Evolutionary conservation across 1,284 basidiomycete species (phyloP).

Genomic region (Hymenochaete sp.): DNA sequence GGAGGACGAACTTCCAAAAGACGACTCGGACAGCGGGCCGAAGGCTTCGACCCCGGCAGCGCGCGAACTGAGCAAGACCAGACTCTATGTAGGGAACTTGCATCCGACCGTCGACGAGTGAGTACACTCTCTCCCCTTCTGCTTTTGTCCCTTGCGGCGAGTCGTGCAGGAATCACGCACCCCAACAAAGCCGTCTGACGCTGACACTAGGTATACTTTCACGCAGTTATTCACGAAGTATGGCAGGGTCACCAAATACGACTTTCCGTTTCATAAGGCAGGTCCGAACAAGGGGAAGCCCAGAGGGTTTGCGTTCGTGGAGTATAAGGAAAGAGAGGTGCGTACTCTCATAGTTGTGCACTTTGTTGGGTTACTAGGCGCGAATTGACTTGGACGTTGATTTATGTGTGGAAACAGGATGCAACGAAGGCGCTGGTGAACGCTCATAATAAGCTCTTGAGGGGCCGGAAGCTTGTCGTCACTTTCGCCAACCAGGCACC

Average conservation of each 20-base stretch:
- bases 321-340: constrained; percentile 75
- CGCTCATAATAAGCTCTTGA: constrained; percentile 73
- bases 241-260: constrained; percentile 86
- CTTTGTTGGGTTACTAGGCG: constrained; percentile 2
- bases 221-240: constrained; percentile 86
- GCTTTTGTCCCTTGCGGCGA: neutral
- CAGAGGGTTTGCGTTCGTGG: constrained; percentile 90
- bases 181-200: constrained; percentile 5
- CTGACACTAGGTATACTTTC: constrained; percentile 60
- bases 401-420: constrained; percentile 48
- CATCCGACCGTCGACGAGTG: constrained; percentile 85
- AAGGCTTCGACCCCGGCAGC: constrained; percentile 7
- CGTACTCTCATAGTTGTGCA: constrained; percentile 30
- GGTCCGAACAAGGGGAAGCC: constrained; percentile 87
- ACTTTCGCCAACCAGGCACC: constrained; percentile 83
- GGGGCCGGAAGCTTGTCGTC: constrained; percentile 82
- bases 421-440: constrained; percentile 71
- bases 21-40: no score
- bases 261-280: constrained; percentile 92
- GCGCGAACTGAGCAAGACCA: constrained; percentile 40
- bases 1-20: no score
- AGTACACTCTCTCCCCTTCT: constrained; percentile 25
- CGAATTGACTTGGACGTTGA: neutral
- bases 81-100: constrained; percentile 90
- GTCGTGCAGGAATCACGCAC: constrained; percentile 4